Percentiles rank a stretch among this genome's conserved stretches.
Conservation (phyloP, 176 grass and related monocot genomes). For the Hordeum marinum region DNA sequence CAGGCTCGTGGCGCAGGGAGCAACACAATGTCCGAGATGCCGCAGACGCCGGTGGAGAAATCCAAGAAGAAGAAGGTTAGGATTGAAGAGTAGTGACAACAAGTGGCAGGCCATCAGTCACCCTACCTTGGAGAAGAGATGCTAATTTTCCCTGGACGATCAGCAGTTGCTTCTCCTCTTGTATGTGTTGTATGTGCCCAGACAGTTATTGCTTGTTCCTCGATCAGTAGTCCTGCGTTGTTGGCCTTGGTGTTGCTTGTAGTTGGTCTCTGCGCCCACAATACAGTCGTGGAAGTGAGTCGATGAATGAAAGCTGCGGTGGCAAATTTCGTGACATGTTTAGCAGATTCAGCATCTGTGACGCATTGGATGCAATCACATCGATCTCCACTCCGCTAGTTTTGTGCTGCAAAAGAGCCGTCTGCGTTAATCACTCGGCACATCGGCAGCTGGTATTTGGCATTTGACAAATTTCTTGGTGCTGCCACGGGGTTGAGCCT, state of each 20-base stretch:
- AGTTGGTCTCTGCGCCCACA: background rate
- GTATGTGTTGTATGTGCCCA: background rate
- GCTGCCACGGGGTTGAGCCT: too few relatives aligned
- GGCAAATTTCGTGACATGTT: background rate
- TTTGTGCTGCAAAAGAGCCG: too few relatives aligned
- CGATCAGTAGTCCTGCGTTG: background rate
- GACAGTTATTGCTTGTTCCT: background rate
- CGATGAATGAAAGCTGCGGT: background rate
- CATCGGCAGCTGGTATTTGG: background rate
- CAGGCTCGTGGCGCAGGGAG: slow-evolving; percentile 18
- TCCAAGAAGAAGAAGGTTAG: slow-evolving; percentile 54
- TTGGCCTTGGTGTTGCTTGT: background rate
- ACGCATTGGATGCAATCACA: background rate
- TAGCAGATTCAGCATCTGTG: background rate
- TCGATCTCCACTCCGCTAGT: background rate
- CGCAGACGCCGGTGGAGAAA: slow-evolving; percentile 5
- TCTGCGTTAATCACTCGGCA: too few relatives aligned
- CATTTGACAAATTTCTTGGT: background rate
- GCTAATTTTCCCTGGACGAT: background rate
- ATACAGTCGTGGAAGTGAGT: background rate
- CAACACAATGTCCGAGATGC: background rate
- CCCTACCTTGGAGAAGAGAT: background rate
- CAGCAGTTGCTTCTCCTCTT: background rate
- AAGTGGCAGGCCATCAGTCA: background rate
- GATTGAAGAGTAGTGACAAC: background rate